phyloP scores from a whole-genome alignment of 2,329 filamentous ascomycete genomes.

The Fonsecaea monophora region DNA sequence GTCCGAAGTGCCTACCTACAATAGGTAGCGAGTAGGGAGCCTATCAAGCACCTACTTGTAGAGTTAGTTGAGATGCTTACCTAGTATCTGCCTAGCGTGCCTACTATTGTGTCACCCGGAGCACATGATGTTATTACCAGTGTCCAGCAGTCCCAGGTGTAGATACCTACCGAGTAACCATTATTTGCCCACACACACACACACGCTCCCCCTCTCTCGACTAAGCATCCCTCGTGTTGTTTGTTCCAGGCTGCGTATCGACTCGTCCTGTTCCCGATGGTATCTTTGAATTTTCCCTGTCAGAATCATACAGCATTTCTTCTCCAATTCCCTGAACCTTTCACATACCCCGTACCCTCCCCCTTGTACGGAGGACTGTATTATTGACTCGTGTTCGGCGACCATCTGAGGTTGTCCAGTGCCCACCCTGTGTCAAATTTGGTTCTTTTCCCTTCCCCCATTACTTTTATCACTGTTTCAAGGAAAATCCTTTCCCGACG shows the following conservation, averaged over 20 bases:
- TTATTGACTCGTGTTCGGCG: constrained; percentile 25
- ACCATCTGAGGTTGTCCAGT: constrained; percentile 3
- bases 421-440: constrained; percentile 15
- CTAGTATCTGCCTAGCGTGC: not conserved
- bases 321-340: not conserved
- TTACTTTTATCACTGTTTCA: constrained; percentile 6
- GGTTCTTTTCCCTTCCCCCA: not conserved
- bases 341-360: not conserved
- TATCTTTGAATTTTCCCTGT: not conserved
- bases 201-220: not conserved
- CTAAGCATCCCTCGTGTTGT: not conserved
- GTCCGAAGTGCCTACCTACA: not conserved
- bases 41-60: not conserved
- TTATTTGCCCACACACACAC: not conserved
- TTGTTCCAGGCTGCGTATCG: not conserved
- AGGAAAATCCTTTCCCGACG: constrained; percentile 7
- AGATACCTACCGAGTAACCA: no score
- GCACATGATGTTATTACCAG: not conserved
- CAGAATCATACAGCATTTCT: not conserved
- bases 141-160: not conserved
- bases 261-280: not conserved
- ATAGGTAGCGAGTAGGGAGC: not conserved
- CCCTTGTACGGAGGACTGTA: constrained; percentile 6
- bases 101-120: not conserved
- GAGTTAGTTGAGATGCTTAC: not conserved